phyloP scores from a whole-genome alignment of 208 protist genomes.

The Trichomonas tenax region DNA sequence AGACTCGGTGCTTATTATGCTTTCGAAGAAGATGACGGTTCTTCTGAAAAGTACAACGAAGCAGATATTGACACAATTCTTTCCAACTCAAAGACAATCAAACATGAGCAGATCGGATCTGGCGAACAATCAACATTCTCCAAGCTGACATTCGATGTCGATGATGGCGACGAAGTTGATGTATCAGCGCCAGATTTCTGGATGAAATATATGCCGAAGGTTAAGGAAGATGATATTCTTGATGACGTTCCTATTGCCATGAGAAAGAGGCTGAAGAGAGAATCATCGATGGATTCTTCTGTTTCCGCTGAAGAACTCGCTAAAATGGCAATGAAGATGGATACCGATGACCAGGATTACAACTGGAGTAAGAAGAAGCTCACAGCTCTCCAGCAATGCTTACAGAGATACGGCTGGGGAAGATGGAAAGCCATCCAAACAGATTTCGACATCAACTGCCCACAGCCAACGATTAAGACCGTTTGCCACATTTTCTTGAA shows the following conservation, averaged over 20 bases:
- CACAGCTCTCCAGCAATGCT: background rate
- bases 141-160: background rate
- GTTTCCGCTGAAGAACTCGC: background rate
- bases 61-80: constrained; percentile 22
- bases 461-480: background rate
- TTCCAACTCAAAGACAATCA: background rate
- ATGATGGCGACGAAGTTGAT: background rate
- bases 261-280: background rate
- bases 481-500: background rate
- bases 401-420: background rate
- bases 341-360: background rate
- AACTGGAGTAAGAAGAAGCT: constrained; percentile 5
- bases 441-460: background rate
- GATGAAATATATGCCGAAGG: background rate
- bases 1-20: constrained; percentile 29
- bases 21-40: constrained; percentile 20
- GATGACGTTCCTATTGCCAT: background rate
- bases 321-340: background rate
- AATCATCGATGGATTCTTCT: background rate
- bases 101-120: background rate
- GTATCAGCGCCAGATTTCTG: background rate
- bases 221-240: background rate
- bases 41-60: background rate
- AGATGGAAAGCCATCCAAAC: background rate
- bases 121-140: background rate